phyloP scores from a whole-genome alignment of 495 filamentous ascomycete species.

The Penicillium angulare region DNA sequence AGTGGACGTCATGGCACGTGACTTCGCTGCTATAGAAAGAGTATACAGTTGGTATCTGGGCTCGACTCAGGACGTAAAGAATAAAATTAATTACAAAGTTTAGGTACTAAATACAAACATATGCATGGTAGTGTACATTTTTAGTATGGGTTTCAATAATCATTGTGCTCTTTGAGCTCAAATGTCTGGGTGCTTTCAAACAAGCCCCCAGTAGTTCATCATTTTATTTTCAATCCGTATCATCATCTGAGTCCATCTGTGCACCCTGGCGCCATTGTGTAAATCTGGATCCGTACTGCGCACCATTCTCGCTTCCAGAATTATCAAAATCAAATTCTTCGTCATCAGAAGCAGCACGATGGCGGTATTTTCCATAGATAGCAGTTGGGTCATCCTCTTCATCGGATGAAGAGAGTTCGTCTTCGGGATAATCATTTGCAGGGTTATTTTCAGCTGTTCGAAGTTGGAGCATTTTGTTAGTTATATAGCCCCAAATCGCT shows the following conservation, averaged over 20 bases:
- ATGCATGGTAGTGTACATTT: too few relatives aligned
- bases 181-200: too few relatives aligned
- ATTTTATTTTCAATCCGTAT: slow-evolving; percentile 14
- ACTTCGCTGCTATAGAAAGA: neutral
- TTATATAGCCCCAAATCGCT: neutral
- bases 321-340: slow-evolving; percentile 54
- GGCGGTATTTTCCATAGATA: slow-evolving; percentile 42
- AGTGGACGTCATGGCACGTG: slow-evolving; percentile 29
- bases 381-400: slow-evolving; percentile 53
- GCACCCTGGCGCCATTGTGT: slow-evolving; percentile 23
- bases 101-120: too few relatives aligned
- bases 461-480: neutral
- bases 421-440: slow-evolving; percentile 67
- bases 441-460: slow-evolving; percentile 60
- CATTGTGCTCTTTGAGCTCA: too few relatives aligned
- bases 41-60: neutral
- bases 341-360: slow-evolving; percentile 47
- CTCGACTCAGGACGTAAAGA: neutral
- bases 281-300: slow-evolving; percentile 3
- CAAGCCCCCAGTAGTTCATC: too few relatives aligned
- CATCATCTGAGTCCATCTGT: slow-evolving; percentile 36
- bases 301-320: slow-evolving; percentile 45
- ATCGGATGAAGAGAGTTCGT: slow-evolving; percentile 58
- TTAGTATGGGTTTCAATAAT: too few relatives aligned
- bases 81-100: too few relatives aligned